Evolutionary conservation across 352 stramenopile genomes (phyloP), one percentile per base, ranked within the genome.

Genomic region (Phytophthora fragariaefolia): DNA sequence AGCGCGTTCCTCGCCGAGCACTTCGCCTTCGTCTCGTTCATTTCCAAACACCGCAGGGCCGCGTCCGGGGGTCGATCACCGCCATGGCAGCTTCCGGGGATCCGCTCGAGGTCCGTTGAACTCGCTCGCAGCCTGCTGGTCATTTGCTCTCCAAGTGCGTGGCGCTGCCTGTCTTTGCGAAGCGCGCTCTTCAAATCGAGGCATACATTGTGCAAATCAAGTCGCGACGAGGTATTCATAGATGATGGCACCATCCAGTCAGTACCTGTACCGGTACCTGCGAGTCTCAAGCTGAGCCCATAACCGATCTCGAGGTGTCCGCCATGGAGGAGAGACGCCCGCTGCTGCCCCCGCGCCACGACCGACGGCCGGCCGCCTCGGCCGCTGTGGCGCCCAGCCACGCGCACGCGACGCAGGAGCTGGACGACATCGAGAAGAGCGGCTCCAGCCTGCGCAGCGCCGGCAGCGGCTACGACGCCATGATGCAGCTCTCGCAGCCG

Each of bases 401-500:
- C 17, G 26, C 63, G 38, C 63, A 59, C 34, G 68, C 51, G 6
- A 55, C 43, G 40, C 23, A 76, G 30, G 58, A 79, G 12, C 42
- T 46, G 22, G 66, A 79, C 50, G 61, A 70, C 54, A 49, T 72
- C 43, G 66, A 83, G 50, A 73, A 72, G 40, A 82, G 74, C 59
- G 69, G 64, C 47, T 63, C 58, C 13, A 83, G 73, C 58, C 48
- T 82, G 8, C 63, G 49, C 58, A 76, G 46, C 46, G 49, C 64
- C 7, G 62, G 52, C 53, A 66, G 74, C 17, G 36, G 48, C 2
- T 87, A 82, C 63, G 72, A 87, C 71, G 57, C 73, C 36, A 86
- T 87, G 74, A 88, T 89, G 79, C 71, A 84, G 55, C 71, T 90
- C 43, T 89, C 78, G 27, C 63, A 69, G 63, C 79, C 83, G 23